A percentile compares a stretch with the other conserved stretches of the same genome.
Conservation (phyloP, 2,329 filamentous ascomycete genomes). For the Trichoderma simmonsii region DNA sequence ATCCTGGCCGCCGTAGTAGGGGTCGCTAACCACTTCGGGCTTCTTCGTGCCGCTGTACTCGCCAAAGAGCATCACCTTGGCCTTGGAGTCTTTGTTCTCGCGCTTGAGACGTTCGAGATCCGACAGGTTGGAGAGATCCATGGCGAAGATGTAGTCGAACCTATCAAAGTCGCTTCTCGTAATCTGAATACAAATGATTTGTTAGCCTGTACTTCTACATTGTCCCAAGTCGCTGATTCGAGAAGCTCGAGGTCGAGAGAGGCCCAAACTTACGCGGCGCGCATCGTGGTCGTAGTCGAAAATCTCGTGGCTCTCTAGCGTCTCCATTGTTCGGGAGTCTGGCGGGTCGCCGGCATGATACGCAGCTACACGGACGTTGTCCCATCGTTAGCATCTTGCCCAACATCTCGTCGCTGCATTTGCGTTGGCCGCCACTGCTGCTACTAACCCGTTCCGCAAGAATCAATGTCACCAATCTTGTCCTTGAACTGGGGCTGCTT, state of each 20-base stretch:
- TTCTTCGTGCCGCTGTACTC: constrained; percentile 65
- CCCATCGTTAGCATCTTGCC: not conserved
- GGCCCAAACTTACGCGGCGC: constrained; percentile 58
- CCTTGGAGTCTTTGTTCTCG: constrained; percentile 56
- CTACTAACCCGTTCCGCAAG: constrained; percentile 70
- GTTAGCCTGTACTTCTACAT: not conserved
- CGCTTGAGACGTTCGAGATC: constrained; percentile 62
- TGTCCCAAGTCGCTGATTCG: too few relatives aligned
- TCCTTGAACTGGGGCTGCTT: constrained; percentile 57
- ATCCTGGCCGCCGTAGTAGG: constrained; percentile 83
- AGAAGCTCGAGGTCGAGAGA: not conserved
- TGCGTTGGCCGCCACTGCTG: not conserved
- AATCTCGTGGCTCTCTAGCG: constrained; percentile 71
- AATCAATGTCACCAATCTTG: constrained; percentile 70
- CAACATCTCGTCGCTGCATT: not conserved
- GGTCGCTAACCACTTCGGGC: constrained; percentile 75
- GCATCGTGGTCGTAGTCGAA: constrained; percentile 73
- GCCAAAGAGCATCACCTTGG: constrained; percentile 78
- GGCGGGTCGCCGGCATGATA: constrained; percentile 78
- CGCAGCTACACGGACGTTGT: constrained; percentile 49
- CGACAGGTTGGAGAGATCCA: constrained; percentile 80
- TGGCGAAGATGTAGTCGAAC: constrained; percentile 93
- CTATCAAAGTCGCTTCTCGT: constrained; percentile 68
- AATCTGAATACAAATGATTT: constrained; percentile 38
- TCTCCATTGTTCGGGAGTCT: constrained; percentile 79